Evolutionary conservation across 208 protist species (phyloP).

Genomic region (Phytomonas sp.): DNA sequence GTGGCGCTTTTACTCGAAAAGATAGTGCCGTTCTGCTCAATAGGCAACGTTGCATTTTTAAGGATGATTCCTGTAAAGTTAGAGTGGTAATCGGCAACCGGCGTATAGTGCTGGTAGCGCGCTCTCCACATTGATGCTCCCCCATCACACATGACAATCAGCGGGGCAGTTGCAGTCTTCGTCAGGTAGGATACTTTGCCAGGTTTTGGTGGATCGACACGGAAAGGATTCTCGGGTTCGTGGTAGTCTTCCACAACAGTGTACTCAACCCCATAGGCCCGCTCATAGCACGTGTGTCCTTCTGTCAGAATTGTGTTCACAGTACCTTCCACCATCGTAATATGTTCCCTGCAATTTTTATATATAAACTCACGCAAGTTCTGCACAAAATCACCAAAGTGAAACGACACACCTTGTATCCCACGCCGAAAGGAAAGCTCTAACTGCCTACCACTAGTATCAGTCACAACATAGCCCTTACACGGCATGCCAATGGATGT

Average conservation of each 20-base stretch:
- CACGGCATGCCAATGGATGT: constrained; percentile 75
- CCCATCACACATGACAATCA: constrained; percentile 92
- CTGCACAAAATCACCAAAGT: constrained; percentile 92
- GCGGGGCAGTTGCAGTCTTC: constrained; percentile 55
- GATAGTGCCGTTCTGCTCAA: constrained; percentile 83
- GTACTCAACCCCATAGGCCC: constrained; percentile 80
- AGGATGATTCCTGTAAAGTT: constrained; percentile 87
- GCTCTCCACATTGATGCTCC: constrained; percentile 88
- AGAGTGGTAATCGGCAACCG: constrained; percentile 71
- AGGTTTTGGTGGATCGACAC: constrained; percentile 27
- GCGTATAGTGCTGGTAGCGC: constrained; percentile 74
- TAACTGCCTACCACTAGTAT: constrained; percentile 44
- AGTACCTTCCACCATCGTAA: constrained; percentile 81
- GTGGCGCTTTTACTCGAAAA: constrained; percentile 87
- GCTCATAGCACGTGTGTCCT: constrained; percentile 35
- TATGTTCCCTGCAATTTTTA: constrained; percentile 54
- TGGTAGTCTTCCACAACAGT: constrained; percentile 38
- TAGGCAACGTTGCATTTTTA: constrained; percentile 55
- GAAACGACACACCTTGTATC: constrained; percentile 71
- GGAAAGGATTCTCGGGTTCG: constrained; percentile 48
- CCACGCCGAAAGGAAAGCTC: constrained; percentile 68
- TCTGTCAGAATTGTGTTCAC: constrained; percentile 66
- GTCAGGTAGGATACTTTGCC: constrained; percentile 21
- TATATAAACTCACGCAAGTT: constrained; percentile 73
- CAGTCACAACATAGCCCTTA: constrained; percentile 86